These are phyloP conservation scores for Leccinum aurantiacum DNA, from an alignment of 768 basidiomycete genomes.

Conservation along the genomic window DNA sequence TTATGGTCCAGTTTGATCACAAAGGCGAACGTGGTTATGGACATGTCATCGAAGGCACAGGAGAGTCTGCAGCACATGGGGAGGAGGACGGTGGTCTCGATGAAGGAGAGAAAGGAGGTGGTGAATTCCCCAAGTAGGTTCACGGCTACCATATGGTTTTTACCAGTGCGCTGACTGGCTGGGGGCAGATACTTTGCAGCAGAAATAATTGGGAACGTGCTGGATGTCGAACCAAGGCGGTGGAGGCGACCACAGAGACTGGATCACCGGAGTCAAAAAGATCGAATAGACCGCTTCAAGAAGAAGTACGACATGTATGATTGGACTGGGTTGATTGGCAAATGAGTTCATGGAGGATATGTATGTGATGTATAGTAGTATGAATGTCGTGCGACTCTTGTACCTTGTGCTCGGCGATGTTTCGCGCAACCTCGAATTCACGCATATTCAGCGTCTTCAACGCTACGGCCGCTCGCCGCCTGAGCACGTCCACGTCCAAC, in stretches of 20 bases:
- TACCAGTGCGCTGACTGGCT: slow-evolving; percentile 6
- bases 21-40: slow-evolving; percentile 98
- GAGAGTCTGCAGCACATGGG: slow-evolving; percentile 58
- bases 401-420: neutral
- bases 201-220: slow-evolving; percentile 90
- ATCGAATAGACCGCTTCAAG: slow-evolving; percentile 68
- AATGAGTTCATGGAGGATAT: slow-evolving; percentile 11
- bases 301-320: slow-evolving; percentile 76
- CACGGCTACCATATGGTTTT: neutral
- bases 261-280: slow-evolving; percentile 67
- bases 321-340: slow-evolving; percentile 75
- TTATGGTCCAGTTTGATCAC: slow-evolving; percentile 98
- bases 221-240: slow-evolving; percentile 81
- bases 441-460: neutral
- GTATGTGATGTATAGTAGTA: too few species aligned
- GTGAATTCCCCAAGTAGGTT: slow-evolving; percentile 82
- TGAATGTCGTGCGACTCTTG: neutral
- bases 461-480: slow-evolving; percentile 5
- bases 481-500: slow-evolving; percentile 18
- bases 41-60: slow-evolving; percentile 93
- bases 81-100: slow-evolving; percentile 67
- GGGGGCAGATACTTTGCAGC: slow-evolving; percentile 81
- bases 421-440: slow-evolving; percentile 8
- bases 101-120: slow-evolving; percentile 88
- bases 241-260: slow-evolving; percentile 82